Conservation (phyloP, 768 basidiomycete genomes). For the Steccherinum ochraceum region DNA sequence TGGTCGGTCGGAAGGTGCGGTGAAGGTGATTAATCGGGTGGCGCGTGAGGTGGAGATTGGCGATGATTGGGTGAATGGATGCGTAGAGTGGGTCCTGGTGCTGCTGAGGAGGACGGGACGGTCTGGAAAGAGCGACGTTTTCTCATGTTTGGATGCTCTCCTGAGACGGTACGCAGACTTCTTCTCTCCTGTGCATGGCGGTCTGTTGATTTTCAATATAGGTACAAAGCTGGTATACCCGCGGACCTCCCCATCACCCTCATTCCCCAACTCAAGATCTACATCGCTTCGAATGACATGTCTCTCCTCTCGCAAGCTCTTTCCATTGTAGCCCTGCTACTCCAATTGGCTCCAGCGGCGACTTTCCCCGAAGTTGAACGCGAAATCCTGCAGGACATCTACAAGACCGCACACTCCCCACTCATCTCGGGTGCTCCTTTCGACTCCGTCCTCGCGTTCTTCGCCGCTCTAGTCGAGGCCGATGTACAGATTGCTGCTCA, state of each 20-base stretch:
- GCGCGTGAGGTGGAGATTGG: slow-evolving; percentile 65
- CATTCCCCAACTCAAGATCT: slow-evolving; percentile 67
- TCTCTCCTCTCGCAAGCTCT: slow-evolving; percentile 71
- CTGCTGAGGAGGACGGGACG: slow-evolving; percentile 77
- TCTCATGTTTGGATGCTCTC: slow-evolving; percentile 68
- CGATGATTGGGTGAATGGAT: slow-evolving; percentile 77
- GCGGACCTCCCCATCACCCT: slow-evolving; percentile 52
- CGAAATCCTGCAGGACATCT: slow-evolving; percentile 61
- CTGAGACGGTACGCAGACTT: slow-evolving; percentile 48
- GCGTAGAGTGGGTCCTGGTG: slow-evolving; percentile 69
- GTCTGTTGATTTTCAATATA: background rate
- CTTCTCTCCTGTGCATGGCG: background rate
- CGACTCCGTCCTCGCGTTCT: slow-evolving; percentile 80
- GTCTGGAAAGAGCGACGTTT: slow-evolving; percentile 72
- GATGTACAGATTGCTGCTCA: slow-evolving; percentile 81
- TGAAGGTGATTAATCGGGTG: slow-evolving; percentile 81
- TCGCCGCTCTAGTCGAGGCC: slow-evolving; percentile 72
- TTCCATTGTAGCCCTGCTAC: slow-evolving; percentile 56
- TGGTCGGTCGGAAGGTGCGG: slow-evolving; percentile 68
- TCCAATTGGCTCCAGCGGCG: slow-evolving; percentile 56
- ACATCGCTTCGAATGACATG: slow-evolving; percentile 72
- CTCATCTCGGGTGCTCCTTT: slow-evolving; percentile 70
- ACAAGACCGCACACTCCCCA: slow-evolving; percentile 70
- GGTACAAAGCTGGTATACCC: slow-evolving; percentile 46
- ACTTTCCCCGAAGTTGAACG: slow-evolving; percentile 76